Conservation (phyloP, 306 rosid species). For the Prunus armeniaca region DNA sequence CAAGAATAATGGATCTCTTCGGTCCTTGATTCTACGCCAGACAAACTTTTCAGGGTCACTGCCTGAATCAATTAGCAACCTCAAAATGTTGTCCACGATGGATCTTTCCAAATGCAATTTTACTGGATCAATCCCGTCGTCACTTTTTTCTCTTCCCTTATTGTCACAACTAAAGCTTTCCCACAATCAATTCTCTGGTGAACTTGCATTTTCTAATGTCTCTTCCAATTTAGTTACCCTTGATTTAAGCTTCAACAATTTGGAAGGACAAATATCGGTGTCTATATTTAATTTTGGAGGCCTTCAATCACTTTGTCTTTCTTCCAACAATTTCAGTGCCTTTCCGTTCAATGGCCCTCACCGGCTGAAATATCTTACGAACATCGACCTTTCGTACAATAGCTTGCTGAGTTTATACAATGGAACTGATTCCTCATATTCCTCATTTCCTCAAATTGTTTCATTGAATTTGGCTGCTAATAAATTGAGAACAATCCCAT, state of each 20-base stretch:
- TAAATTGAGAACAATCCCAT: neutral
- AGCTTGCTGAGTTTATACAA: neutral
- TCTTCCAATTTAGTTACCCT: slow-evolving; percentile 19
- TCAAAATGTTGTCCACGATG: neutral
- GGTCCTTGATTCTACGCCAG: neutral
- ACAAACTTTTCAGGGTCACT: slow-evolving; percentile 17
- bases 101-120: slow-evolving; percentile 1
- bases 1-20: neutral
- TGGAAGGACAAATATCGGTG: slow-evolving; percentile 38
- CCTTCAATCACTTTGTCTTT: neutral
- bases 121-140: neutral
- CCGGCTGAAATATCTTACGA: neutral
- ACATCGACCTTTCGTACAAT: neutral
- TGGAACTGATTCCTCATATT: too few relatives aligned
- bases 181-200: slow-evolving; percentile 2
- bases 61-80: slow-evolving; percentile 22
- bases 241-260: slow-evolving; percentile 36
- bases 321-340: neutral
- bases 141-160: slow-evolving; percentile 13
- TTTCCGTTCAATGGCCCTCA: neutral
- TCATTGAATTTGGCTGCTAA: neutral
- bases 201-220: neutral
- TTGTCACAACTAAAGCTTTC: neutral
- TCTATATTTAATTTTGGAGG: slow-evolving; percentile 15
- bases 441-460: neutral